phyloP scores from a whole-genome alignment of 148 eudicot species.

The Rhododendron kiyosumense region DNA sequence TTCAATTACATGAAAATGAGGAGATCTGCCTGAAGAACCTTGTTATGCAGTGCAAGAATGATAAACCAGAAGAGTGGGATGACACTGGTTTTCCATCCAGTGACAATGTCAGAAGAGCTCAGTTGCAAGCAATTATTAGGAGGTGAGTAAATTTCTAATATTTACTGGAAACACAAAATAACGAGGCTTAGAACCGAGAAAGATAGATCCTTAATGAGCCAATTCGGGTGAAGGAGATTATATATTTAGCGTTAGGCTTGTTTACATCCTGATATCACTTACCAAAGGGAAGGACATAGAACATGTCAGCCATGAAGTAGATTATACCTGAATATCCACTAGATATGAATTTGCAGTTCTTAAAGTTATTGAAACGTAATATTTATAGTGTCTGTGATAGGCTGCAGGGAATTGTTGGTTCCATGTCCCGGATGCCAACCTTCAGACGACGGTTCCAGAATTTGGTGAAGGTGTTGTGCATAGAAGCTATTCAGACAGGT shows the following conservation, averaged over 20 bases:
- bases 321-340: background rate
- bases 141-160: slow-evolving; percentile 32
- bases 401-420: slow-evolving; percentile 76
- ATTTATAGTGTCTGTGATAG: slow-evolving; percentile 23
- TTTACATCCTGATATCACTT: background rate
- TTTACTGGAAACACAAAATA: background rate
- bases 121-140: slow-evolving; percentile 65
- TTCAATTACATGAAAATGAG: slow-evolving; percentile 50
- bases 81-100: slow-evolving; percentile 56
- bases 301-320: background rate
- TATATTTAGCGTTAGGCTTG: background rate
- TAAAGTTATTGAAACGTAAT: background rate
- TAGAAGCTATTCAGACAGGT: slow-evolving; percentile 58
- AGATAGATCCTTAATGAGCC: background rate
- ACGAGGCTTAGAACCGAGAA: background rate
- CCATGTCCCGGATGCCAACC: slow-evolving; percentile 77
- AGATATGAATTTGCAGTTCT: background rate
- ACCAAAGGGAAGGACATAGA: background rate
- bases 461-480: slow-evolving; percentile 61
- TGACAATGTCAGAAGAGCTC: slow-evolving; percentile 74
- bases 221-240: background rate
- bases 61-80: slow-evolving; percentile 80
- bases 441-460: slow-evolving; percentile 69
- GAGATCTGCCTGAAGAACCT: slow-evolving; percentile 52
- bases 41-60: slow-evolving; percentile 48